Percentiles rank a stretch among this genome's conserved stretches.
phyloP scores from a whole-genome alignment of 2,329 filamentous ascomycete species.

The Claviceps pusilla region DNA sequence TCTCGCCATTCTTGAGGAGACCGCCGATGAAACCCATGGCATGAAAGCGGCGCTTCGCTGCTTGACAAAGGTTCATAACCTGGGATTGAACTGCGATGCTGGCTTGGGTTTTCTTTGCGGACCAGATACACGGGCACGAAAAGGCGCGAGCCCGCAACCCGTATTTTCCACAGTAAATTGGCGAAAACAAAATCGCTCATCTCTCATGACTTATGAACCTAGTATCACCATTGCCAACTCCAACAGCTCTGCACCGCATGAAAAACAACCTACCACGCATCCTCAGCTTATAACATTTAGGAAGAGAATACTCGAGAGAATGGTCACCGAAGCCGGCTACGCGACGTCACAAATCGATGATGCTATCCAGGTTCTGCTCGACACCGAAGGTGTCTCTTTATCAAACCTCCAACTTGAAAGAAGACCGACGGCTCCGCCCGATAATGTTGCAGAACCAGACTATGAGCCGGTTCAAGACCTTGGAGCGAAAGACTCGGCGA shows the following conservation, averaged over 20 bases:
- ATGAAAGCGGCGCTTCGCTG: conserved; percentile 47
- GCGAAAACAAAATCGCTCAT: background rate
- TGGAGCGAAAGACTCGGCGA: background rate
- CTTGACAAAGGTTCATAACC: conserved; percentile 39
- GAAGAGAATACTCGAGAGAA: conserved; percentile 17
- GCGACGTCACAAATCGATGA: conserved; percentile 15
- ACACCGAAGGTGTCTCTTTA: conserved; percentile 19
- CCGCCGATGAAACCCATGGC: conserved; percentile 46
- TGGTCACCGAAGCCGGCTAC: conserved; percentile 24
- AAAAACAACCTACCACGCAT: background rate
- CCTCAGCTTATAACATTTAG: background rate
- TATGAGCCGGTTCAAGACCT: background rate
- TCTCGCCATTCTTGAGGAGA: conserved; percentile 44
- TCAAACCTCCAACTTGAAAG: conserved; percentile 20
- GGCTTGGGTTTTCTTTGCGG: conserved; percentile 53
- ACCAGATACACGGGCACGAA: conserved; percentile 38
- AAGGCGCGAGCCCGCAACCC: conserved; percentile 21
- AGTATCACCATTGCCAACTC: background rate
- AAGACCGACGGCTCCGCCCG: background rate
- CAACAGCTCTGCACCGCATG: background rate
- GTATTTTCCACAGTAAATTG: conserved; percentile 9
- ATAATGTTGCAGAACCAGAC: background rate
- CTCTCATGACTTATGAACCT: background rate
- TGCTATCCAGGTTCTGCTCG: conserved; percentile 20
- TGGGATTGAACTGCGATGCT: conserved; percentile 53